phyloP scores from a whole-genome alignment of 2,329 filamentous ascomycete genomes.

The Cladophialophora psammophila region DNA sequence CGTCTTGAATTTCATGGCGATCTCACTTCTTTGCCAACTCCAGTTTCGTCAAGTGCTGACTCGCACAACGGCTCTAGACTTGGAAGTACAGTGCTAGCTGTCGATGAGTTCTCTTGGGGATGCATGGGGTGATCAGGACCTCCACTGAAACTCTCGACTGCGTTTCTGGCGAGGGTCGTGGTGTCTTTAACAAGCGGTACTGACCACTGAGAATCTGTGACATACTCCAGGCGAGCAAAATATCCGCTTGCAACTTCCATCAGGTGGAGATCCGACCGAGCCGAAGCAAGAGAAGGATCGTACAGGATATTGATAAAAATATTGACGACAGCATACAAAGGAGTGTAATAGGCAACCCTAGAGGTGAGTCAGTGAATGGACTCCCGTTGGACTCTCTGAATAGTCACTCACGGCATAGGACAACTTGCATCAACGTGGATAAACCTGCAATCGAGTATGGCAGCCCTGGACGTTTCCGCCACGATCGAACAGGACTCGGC shows the following conservation, averaged over 20 bases:
- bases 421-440: constrained; percentile 11
- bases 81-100: too few species aligned
- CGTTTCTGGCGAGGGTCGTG: constrained; percentile 8
- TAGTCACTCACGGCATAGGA: constrained; percentile 12
- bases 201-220: constrained; percentile 12
- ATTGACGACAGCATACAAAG: constrained; percentile 16
- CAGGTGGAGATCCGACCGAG: constrained; percentile 10
- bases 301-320: constrained; percentile 17
- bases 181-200: constrained; percentile 14
- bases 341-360: constrained; percentile 1
- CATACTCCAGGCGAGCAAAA: constrained; percentile 15
- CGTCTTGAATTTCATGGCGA: too few species aligned
- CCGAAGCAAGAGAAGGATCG: background rate
- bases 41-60: too few species aligned
- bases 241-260: constrained; percentile 13
- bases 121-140: too few species aligned
- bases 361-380: background rate
- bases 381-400: background rate
- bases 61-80: too few species aligned
- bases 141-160: background rate
- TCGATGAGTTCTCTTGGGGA: too few species aligned
- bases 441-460: constrained; percentile 19
- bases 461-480: constrained; percentile 4
- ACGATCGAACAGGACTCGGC: background rate
- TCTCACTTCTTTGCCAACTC: too few species aligned